A percentile compares a stretch with the other conserved stretches of the same genome.
phyloP scores from a whole-genome alignment of 2,329 filamentous ascomycete species.

The Clonostachys byssicola region DNA sequence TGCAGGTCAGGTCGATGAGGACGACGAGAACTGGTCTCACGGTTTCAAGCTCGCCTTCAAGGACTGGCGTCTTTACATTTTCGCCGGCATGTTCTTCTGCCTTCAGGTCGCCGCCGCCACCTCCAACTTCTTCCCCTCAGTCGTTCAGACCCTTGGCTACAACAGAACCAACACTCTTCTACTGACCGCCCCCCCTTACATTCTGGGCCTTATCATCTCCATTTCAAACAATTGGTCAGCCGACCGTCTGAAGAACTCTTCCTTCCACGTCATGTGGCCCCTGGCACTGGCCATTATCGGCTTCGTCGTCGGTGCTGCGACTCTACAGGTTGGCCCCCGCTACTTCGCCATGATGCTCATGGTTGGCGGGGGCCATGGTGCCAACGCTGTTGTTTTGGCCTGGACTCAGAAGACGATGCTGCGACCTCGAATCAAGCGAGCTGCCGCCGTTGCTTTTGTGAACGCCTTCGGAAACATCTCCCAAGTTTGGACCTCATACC shows the following conservation, averaged over 20 bases:
- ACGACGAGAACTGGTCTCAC: slow-evolving; percentile 6
- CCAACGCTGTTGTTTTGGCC: slow-evolving; percentile 40
- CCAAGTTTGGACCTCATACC: slow-evolving; percentile 61
- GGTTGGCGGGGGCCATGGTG: slow-evolving; percentile 12
- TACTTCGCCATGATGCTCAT: slow-evolving; percentile 44
- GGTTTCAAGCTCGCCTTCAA: slow-evolving; percentile 12
- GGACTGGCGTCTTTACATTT: slow-evolving; percentile 9
- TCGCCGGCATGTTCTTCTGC: not conserved
- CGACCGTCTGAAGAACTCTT: slow-evolving; percentile 63
- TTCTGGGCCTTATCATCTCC: slow-evolving; percentile 12
- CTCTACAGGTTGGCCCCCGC: slow-evolving; percentile 50
- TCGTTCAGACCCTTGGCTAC: slow-evolving; percentile 12
- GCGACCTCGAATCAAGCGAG: slow-evolving; percentile 67
- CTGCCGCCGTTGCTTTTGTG: slow-evolving; percentile 65
- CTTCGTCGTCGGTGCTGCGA: slow-evolving; percentile 18
- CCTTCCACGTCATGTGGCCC: slow-evolving; percentile 60
- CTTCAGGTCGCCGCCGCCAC: not conserved
- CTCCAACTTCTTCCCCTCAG: slow-evolving; percentile 14
- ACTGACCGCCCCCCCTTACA: slow-evolving; percentile 17
- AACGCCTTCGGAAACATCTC: slow-evolving; percentile 50
- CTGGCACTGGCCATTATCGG: slow-evolving; percentile 15
- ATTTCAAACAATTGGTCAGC: slow-evolving; percentile 13
- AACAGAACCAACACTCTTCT: slow-evolving; percentile 11
- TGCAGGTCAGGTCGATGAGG: slow-evolving; percentile 7
- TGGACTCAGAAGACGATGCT: slow-evolving; percentile 70